These are phyloP conservation scores for Globisporangium solare DNA, from an alignment of 352 stramenopile genomes.

Conservation along the genomic window DNA sequence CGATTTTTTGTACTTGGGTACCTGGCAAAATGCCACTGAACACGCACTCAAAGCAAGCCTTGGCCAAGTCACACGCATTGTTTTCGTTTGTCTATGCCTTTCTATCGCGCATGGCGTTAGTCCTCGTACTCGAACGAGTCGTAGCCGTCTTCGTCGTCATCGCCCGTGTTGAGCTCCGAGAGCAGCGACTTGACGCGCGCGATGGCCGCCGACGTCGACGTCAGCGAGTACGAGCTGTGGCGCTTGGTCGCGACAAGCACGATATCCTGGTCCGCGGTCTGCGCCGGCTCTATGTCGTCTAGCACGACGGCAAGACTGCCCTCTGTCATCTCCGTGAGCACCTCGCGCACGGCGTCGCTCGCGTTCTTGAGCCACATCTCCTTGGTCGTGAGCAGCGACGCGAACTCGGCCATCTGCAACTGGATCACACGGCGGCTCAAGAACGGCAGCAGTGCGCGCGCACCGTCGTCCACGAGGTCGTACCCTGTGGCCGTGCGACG, in stretches of 20 bases:
- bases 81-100: not conserved
- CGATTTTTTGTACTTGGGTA: too few species aligned
- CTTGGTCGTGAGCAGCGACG: constrained; percentile 48
- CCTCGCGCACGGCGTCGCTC: constrained; percentile 41
- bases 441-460: constrained; percentile 47
- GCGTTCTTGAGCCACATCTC: constrained; percentile 79
- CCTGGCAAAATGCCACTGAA: too few species aligned
- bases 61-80: too few species aligned
- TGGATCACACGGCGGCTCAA: constrained; percentile 43
- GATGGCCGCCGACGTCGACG: constrained; percentile 52
- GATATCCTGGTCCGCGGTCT: constrained; percentile 71
- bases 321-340: constrained; percentile 47
- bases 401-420: constrained; percentile 64
- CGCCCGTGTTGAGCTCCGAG: constrained; percentile 58
- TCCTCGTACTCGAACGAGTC: constrained; percentile 78
- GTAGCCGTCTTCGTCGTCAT: constrained; percentile 62
- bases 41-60: not conserved
- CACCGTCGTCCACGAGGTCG: constrained; percentile 65
- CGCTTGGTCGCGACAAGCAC: constrained; percentile 58
- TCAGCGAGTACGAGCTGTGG: constrained; percentile 75
- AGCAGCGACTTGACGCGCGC: constrained; percentile 67
- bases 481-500: constrained; percentile 26
- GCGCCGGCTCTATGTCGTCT: constrained; percentile 77
- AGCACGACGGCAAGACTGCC: constrained; percentile 63
- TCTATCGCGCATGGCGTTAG: constrained; percentile 6